Conservation (phyloP, 2,329 filamentous ascomycete species). For the Diaporthe capsici region DNA sequence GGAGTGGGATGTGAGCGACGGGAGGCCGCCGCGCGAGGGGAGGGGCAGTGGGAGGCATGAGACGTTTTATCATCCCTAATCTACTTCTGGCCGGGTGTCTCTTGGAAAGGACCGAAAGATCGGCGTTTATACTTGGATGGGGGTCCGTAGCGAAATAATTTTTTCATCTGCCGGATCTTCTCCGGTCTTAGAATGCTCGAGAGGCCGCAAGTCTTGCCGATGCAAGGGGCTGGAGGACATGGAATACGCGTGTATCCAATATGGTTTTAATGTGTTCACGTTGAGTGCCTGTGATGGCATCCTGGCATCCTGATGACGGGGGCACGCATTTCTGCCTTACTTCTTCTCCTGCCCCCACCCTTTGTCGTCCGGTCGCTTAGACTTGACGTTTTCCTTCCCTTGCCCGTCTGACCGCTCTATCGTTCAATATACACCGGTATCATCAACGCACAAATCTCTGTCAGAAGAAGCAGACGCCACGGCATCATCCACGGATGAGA, state of each 20-base stretch:
- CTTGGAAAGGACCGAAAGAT: background rate
- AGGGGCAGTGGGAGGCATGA: constrained; percentile 41
- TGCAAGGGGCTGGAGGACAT: background rate
- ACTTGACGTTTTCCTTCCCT: too few relatives aligned
- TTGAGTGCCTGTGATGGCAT: background rate
- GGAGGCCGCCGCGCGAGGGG: constrained; percentile 2
- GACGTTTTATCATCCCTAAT: constrained; percentile 46
- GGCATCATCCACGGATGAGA: background rate
- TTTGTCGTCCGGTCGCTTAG: background rate
- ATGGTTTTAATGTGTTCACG: background rate
- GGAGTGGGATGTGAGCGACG: background rate
- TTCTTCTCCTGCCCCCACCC: background rate
- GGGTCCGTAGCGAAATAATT: background rate
- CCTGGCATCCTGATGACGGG: background rate
- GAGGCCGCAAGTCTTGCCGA: background rate
- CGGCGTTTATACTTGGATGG: background rate
- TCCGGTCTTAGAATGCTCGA: background rate
- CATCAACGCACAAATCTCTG: background rate
- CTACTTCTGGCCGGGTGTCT: background rate
- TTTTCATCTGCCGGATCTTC: background rate
- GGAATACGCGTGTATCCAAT: background rate
- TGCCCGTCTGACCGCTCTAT: background rate
- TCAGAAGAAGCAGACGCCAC: background rate
- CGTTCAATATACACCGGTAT: background rate
- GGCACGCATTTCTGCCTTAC: fast-evolving